Evolutionary conservation across 202 grass and related monocot genomes (phyloP).

Genomic region (Tripidium arundinaceum): DNA sequence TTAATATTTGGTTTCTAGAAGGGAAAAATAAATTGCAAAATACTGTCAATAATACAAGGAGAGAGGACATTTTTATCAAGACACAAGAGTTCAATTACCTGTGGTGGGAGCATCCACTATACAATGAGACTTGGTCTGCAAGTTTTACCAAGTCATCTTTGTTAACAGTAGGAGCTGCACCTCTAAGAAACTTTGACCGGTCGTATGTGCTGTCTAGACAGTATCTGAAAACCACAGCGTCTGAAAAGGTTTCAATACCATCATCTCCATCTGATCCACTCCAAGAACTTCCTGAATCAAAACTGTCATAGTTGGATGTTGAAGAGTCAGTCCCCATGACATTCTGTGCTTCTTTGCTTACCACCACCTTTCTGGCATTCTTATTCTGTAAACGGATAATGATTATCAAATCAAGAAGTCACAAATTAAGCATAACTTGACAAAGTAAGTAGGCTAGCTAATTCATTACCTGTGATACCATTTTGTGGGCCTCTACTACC

Average conservation of each 20-base stretch:
- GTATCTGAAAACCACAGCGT: conserved; percentile 75
- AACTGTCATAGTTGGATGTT: conserved; percentile 66
- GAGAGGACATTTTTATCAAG: conserved; percentile 15
- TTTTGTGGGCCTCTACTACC: conserved; percentile 43
- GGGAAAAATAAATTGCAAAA: conserved; percentile 19
- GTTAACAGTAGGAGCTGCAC: conserved; percentile 43
- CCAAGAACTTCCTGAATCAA: conserved; percentile 53
- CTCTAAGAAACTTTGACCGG: conserved; percentile 59
- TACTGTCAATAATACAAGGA: conserved; percentile 17
- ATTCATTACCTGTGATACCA: conserved; percentile 40
- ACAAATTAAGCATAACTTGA: conserved; percentile 28
- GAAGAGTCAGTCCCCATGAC: conserved; percentile 51
- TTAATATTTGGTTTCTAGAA: conserved; percentile 84
- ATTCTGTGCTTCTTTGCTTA: conserved; percentile 42
- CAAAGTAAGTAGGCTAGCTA: conserved; percentile 7
- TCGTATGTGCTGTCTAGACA: conserved; percentile 73
- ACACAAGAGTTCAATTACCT: conserved; percentile 44
- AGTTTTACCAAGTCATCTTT: conserved; percentile 67
- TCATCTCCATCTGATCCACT: conserved; percentile 52
- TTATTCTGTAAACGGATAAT: conserved; percentile 25
- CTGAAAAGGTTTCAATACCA: conserved; percentile 39
- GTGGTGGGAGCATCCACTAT: conserved; percentile 93
- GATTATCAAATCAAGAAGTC: not conserved
- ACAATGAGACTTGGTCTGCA: conserved; percentile 66
- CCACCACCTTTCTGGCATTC: conserved; percentile 19